Evolutionary conservation across 73 alveolate species (phyloP).

Genomic region (Tetrahymena thermophila): DNA sequence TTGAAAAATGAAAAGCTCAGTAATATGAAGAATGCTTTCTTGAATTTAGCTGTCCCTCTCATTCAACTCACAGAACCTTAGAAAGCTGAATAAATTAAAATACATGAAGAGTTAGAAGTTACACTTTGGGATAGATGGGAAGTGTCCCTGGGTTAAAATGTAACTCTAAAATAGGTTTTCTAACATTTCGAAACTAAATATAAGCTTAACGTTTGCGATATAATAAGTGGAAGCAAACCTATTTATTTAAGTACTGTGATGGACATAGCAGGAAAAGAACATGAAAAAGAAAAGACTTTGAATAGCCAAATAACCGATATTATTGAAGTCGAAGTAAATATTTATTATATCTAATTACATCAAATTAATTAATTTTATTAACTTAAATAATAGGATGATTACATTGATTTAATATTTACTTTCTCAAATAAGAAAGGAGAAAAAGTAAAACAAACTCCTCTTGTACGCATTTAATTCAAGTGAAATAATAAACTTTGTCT

Average conservation of each 20-base stretch:
- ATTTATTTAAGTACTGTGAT: conserved; percentile 7
- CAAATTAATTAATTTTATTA: neutral
- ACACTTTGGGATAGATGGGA: conserved; percentile 53
- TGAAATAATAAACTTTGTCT: neutral
- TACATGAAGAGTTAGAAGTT: conserved; percentile 13
- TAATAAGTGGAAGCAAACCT: conserved; percentile 2
- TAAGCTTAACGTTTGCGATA: conserved; percentile 1
- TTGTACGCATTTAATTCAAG: neutral
- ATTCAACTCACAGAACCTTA: conserved; percentile 28
- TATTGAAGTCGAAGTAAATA: neutral
- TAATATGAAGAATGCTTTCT: conserved; percentile 38
- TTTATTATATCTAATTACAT: neutral
- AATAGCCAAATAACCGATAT: neutral
- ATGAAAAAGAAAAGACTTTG: conserved; percentile 3
- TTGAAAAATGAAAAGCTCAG: conserved; percentile 10
- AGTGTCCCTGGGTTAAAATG: conserved; percentile 11
- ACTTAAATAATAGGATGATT: neutral
- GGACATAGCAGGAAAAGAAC: neutral
- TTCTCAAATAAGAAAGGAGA: neutral
- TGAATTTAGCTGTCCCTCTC: conserved; percentile 35
- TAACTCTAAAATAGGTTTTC: conserved; percentile 14
- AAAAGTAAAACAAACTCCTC: neutral
- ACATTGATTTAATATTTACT: neutral
- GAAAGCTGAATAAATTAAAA: conserved; percentile 3
- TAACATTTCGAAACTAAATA: conserved; percentile 5